Conservation (phyloP, 495 filamentous ascomycete genomes). For the Aspergillus bertholletiae region DNA sequence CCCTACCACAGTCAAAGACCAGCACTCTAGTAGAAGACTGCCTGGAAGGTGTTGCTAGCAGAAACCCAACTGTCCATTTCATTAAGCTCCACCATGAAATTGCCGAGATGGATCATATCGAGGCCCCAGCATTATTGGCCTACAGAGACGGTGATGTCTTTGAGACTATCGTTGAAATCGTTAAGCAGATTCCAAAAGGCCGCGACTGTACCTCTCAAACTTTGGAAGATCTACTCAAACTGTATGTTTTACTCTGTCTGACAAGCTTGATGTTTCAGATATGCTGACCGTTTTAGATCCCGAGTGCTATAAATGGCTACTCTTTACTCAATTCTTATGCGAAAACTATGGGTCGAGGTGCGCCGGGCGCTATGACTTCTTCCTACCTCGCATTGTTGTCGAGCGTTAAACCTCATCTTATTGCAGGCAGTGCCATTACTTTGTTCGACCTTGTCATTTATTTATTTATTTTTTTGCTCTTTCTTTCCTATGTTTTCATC, state of each 20-base stretch:
- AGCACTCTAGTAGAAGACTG: conserved; percentile 75
- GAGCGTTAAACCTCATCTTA: neutral
- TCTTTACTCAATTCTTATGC: neutral
- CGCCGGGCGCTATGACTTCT: neutral
- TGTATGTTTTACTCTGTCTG: conserved; percentile 36
- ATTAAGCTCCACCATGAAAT: conserved; percentile 89
- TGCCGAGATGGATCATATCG: conserved; percentile 89
- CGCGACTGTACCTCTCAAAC: conserved; percentile 54
- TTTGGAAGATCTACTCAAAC: conserved; percentile 58
- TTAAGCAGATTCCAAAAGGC: conserved; percentile 76
- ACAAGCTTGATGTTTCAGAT: neutral
- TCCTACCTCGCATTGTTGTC: neutral
- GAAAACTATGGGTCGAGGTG: neutral
- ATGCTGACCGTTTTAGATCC: conserved; percentile 16
- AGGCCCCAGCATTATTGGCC: conserved; percentile 82
- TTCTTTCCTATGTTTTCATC: too few species aligned
- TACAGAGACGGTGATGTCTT: conserved; percentile 90
- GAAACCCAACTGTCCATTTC: conserved; percentile 71
- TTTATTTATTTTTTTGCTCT: too few species aligned
- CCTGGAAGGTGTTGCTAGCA: conserved; percentile 64
- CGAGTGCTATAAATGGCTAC: conserved; percentile 25
- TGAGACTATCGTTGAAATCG: conserved; percentile 79
- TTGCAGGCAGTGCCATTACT: neutral
- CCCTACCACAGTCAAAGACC: conserved; percentile 60
- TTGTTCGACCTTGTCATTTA: too few species aligned